Evolutionary conservation across 2,329 filamentous ascomycete species (phyloP), one percentile per base, ranked within the genome.

Genomic region (Colletotrichum liriopes): DNA sequence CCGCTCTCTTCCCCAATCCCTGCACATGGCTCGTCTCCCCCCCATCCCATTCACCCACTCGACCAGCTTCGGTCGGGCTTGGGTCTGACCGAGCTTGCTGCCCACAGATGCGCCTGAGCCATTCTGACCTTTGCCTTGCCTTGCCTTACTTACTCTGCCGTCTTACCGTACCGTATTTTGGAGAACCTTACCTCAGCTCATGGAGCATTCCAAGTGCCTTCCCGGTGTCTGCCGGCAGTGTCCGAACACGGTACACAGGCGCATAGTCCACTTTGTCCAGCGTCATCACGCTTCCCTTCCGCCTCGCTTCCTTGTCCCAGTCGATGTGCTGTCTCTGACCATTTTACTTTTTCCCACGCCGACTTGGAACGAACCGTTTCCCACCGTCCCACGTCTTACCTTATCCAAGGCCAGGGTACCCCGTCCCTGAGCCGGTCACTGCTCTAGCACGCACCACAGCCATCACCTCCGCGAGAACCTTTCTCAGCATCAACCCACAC

Each of bases 351-450:
- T 72, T 60, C 52, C 41, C 43, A 68, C 66, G 60, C 45, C 41
- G 47, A 72, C 65, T 65, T 72, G 65, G 70, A 72, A 72, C 65
- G 70, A 72, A 72, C 70, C 65, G 70, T 72, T 72, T 72, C 32
- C 45, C 56, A 49, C 70, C 70, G 70, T 72, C 70, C 70, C 70
- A 72, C 65, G 39, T 72, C 65, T 70, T 70, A 41, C 70, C 65
- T 69, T 72, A 72, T 64, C 59, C 70, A 41, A 43, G 26, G 66
- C 26, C 59, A 55, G 65, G 54, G 45, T 69, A 29, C 49, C 65
- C 54, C 54, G 52, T 69, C 52, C 65, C 43, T 52, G 18, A 58
- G 37, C 41, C 16, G 39, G 47, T 45, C 45, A 41, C 43, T 68
- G 65, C 58, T 64, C 43, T n/a, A 43, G 65, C 65, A 68, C 65